These are phyloP conservation scores for Grosmannia penicillata DNA, from an alignment of 2,329 filamentous ascomycete genomes.

Conservation along the genomic window DNA sequence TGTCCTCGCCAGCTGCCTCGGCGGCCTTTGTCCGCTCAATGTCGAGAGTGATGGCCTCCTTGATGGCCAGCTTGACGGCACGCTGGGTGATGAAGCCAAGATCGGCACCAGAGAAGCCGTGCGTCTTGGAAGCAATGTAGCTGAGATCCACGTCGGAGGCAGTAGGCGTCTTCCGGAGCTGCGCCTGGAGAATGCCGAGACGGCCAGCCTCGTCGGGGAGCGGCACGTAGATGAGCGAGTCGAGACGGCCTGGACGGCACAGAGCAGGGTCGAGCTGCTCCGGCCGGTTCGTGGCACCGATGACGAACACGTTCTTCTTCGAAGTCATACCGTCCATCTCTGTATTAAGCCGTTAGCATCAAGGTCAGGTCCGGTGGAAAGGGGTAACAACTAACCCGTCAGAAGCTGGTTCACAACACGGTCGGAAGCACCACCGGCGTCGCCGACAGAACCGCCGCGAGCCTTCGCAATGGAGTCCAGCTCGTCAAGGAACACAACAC, in stretches of 20 bases:
- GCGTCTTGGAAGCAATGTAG: constrained; percentile 91
- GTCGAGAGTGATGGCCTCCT: constrained; percentile 79
- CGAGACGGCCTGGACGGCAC: constrained; percentile 95
- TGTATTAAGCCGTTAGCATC: not conserved
- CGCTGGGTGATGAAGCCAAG: constrained; percentile 97
- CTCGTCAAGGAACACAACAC: constrained; percentile 97
- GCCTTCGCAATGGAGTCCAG: constrained; percentile 98
- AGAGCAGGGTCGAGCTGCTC: constrained; percentile 97
- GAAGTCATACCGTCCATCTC: constrained; percentile 99
- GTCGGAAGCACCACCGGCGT: constrained; percentile 95
- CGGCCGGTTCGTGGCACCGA: constrained; percentile 94
- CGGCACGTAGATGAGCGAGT: constrained; percentile 96
- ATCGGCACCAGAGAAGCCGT: constrained; percentile 99
- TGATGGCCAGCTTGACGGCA: constrained; percentile 98
- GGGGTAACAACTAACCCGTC: constrained; percentile 29
- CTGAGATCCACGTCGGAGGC: constrained; percentile 72
- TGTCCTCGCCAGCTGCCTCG: constrained; percentile 68
- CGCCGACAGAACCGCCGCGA: constrained; percentile 88
- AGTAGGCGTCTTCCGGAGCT: constrained; percentile 96
- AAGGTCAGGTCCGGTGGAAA: not conserved
- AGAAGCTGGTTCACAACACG: constrained; percentile 99
- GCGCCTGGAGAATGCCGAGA: constrained; percentile 79
- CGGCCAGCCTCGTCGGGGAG: constrained; percentile 85
- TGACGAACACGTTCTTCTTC: constrained; percentile 99
- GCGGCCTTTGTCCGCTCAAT: constrained; percentile 85